Percentiles rank a stretch among this genome's conserved stretches.
Conservation (phyloP, 2,329 filamentous ascomycete genomes). For the Botrytis squamosa region DNA sequence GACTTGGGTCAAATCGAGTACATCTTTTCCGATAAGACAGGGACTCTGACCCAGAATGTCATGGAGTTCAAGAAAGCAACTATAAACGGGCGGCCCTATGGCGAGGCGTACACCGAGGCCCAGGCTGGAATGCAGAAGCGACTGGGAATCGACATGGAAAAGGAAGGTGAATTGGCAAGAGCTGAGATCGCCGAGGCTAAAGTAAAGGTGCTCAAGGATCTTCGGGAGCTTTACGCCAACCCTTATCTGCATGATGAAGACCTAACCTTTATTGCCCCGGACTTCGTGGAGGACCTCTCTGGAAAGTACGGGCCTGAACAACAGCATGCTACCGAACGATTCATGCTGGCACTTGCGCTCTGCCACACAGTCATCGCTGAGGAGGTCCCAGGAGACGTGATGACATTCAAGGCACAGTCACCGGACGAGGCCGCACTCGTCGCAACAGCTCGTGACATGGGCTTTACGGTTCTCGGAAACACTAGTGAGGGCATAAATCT, state of each 20-base stretch:
- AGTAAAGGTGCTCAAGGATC: constrained; percentile 64
- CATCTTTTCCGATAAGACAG: constrained; percentile 95
- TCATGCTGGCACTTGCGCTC: constrained; percentile 93
- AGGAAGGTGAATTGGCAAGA: constrained; percentile 61
- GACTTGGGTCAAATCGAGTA: constrained; percentile 98
- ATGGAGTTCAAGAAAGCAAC: constrained; percentile 99
- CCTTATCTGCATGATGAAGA: constrained; percentile 88
- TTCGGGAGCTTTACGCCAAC: constrained; percentile 81
- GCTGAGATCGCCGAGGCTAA: constrained; percentile 81
- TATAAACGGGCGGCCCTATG: constrained; percentile 90
- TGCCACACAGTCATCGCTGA: constrained; percentile 97
- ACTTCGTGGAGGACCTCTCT: constrained; percentile 79
- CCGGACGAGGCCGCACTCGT: constrained; percentile 95
- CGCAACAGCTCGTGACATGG: constrained; percentile 88
- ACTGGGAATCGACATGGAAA: constrained; percentile 80
- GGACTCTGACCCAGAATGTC: constrained; percentile 85
- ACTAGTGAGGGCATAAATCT: constrained; percentile 78
- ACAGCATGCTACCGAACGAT: constrained; percentile 74
- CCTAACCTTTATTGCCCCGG: constrained; percentile 86
- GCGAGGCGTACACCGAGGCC: constrained; percentile 96
- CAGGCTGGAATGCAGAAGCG: constrained; percentile 95
- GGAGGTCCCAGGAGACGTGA: constrained; percentile 79
- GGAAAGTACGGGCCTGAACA: constrained; percentile 77
- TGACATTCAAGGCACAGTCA: constrained; percentile 95
- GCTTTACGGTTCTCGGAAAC: constrained; percentile 85